phyloP scores from a whole-genome alignment of 78 protist genomes.

The Dictyostelium citrinum region DNA sequence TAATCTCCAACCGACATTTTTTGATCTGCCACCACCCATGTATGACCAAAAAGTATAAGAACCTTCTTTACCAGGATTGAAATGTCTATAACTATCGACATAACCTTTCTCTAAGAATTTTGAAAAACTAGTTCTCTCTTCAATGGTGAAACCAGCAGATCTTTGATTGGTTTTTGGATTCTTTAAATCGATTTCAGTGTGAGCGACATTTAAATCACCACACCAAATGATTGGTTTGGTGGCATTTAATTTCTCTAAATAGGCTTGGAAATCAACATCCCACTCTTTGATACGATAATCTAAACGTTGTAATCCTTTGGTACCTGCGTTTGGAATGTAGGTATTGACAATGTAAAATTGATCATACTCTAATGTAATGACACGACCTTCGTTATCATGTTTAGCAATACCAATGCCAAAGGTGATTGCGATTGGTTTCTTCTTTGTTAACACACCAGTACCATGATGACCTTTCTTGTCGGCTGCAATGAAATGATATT shows the following conservation, averaged over 20 bases:
- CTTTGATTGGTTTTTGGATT: constrained; percentile 76
- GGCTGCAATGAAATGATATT: constrained; percentile 28
- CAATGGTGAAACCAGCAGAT: constrained; percentile 84
- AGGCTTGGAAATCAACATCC: constrained; percentile 75
- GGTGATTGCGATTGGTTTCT: constrained; percentile 49
- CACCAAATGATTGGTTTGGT: constrained; percentile 84
- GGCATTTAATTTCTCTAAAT: constrained; percentile 34
- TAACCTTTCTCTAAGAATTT: constrained; percentile 67
- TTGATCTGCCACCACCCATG: constrained; percentile 42
- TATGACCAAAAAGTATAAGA: constrained; percentile 78
- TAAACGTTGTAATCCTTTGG: constrained; percentile 2
- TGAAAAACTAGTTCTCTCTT: constrained; percentile 79
- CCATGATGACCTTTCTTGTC: constrained; percentile 50
- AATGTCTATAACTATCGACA: constrained; percentile 78
- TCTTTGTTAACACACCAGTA: constrained; percentile 30
- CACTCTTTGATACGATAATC: constrained; percentile 78
- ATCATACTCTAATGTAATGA: constrained; percentile 77
- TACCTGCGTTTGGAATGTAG: constrained; percentile 84
- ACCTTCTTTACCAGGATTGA: constrained; percentile 59
- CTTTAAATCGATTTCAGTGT: constrained; percentile 76
- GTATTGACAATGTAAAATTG: constrained; percentile 71
- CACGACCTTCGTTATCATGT: constrained; percentile 83
- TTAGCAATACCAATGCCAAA: constrained; percentile 68
- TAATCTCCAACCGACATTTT: constrained; percentile 83
- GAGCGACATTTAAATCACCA: constrained; percentile 87